Evolutionary conservation across 305 asterid genomes (phyloP).

Genomic region (Fraxinus sp.): DNA sequence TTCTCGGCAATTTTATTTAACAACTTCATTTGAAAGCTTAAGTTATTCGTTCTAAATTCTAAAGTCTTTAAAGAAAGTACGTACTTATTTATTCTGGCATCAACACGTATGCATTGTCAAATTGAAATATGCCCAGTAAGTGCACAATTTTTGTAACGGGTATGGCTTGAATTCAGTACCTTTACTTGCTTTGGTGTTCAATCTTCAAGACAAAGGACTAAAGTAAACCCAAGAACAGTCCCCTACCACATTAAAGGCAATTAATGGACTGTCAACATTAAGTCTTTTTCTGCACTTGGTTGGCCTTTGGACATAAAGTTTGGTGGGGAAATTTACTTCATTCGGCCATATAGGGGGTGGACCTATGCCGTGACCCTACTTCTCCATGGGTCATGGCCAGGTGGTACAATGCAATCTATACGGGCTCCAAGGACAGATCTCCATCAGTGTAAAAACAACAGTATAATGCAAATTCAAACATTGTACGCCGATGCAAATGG

Average conservation of each 20-base stretch:
- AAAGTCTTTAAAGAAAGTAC: too few species aligned
- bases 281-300: background rate
- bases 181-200: background rate
- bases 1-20: too few species aligned
- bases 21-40: too few species aligned
- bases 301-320: conserved; percentile 11
- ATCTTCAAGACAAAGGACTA: background rate
- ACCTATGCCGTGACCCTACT: background rate
- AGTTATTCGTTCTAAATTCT: too few species aligned
- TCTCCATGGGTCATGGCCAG: background rate
- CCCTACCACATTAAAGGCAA: background rate
- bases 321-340: conserved; percentile 29
- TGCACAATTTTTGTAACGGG: background rate
- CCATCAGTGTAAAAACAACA: background rate
- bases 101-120: background rate
- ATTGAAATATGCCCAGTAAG: background rate
- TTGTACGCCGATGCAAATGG: background rate
- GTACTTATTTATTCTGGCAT: background rate
- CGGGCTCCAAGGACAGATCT: background rate
- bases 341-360: background rate
- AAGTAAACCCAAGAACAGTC: background rate
- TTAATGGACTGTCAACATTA: background rate
- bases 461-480: background rate
- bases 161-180: background rate
- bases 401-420: background rate